Evolutionary conservation across 2,329 filamentous ascomycete species (phyloP).

Genomic region (Diaporthe aspalathi): DNA sequence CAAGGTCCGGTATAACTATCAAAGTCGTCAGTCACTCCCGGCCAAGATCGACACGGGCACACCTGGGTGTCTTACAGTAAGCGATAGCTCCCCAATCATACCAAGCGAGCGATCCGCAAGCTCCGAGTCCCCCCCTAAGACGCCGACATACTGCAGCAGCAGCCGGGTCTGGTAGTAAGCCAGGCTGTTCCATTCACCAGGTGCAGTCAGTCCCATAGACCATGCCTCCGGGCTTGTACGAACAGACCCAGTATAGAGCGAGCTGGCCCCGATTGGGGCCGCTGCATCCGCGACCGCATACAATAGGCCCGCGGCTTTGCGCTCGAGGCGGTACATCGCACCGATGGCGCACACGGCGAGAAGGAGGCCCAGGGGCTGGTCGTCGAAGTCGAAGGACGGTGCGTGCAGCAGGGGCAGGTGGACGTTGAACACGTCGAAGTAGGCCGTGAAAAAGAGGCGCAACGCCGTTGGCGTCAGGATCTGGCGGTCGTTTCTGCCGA

Average conservation of each 20-base stretch:
- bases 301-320: not conserved
- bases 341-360: not conserved
- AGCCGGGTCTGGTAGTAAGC: not conserved
- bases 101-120: constrained; percentile 1
- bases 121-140: not conserved
- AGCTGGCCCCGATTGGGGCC: not conserved
- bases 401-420: constrained; percentile 1
- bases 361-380: not conserved
- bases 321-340: constrained; percentile 3
- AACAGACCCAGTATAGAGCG: too few species aligned
- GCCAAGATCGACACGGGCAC: too few species aligned
- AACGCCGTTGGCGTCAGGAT: not conserved
- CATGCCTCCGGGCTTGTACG: too few species aligned
- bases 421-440: constrained; percentile 6
- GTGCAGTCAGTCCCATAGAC: rapidly evolving
- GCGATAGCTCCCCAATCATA: constrained; percentile 7
- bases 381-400: not conserved
- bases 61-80: not conserved
- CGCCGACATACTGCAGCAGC: not conserved
- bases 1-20: not conserved
- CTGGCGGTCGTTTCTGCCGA: not conserved
- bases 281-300: not conserved
- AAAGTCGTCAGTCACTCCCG: too few species aligned
- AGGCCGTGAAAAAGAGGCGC: not conserved
- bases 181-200: not conserved